phyloP scores from a whole-genome alignment of 176 grass and related monocot species.

The Saccharum officinarum region DNA sequence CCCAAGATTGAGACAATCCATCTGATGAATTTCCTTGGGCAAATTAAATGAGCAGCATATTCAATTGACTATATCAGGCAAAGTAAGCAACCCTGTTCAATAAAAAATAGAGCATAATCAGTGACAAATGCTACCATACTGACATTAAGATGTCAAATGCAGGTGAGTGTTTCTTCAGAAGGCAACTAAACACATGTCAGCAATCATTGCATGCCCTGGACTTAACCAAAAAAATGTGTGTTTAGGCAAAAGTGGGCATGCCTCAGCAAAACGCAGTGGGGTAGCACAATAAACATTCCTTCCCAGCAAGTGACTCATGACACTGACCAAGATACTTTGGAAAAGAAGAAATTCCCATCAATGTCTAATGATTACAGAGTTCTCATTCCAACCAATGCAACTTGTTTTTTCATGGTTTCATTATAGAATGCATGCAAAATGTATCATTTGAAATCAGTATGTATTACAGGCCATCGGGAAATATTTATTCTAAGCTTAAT shows the following conservation, averaged over 20 bases:
- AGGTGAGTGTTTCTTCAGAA: conserved; percentile 19
- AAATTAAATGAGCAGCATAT: conserved; percentile 32
- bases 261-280: conserved; percentile 4
- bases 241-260: conserved; percentile 8
- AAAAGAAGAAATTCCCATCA: conserved; percentile 30
- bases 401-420: background rate
- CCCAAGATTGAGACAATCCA: conserved; percentile 39
- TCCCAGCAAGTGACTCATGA: background rate
- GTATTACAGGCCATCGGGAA: background rate
- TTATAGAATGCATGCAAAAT: background rate
- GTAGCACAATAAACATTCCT: conserved; percentile 16
- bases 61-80: conserved; percentile 22
- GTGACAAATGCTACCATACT: conserved; percentile 13
- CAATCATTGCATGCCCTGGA: conserved; percentile 2
- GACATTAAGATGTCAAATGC: background rate
- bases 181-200: background rate
- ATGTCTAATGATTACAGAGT: conserved; percentile 27
- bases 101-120: conserved; percentile 12
- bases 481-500: background rate
- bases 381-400: conserved; percentile 20
- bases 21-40: conserved; percentile 7
- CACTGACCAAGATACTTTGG: conserved; percentile 6
- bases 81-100: conserved; percentile 25
- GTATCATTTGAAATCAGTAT: conserved; percentile 1
- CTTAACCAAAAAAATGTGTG: background rate